A percentile compares a stretch with the other conserved stretches of the same genome.
Evolutionary conservation across 116 monocot species (phyloP).

Genomic region (Trichopus zeylanicus): DNA sequence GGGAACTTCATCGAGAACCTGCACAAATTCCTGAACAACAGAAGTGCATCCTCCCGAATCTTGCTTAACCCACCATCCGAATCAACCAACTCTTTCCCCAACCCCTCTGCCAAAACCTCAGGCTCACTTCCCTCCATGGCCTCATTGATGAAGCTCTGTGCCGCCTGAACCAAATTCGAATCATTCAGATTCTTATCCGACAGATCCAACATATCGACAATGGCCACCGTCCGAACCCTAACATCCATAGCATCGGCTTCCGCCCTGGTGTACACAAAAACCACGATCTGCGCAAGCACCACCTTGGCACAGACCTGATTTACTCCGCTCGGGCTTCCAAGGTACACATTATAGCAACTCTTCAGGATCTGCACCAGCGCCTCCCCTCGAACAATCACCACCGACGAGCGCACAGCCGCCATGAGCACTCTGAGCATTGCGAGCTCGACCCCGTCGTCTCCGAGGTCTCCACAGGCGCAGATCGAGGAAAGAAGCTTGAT

Average conservation of each 20-base stretch:
- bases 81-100: constrained; percentile 8
- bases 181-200: constrained; percentile 80
- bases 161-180: constrained; percentile 56
- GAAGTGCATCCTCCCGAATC: constrained; percentile 81
- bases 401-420: constrained; percentile 57
- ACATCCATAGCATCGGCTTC: constrained; percentile 53
- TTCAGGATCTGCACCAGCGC: constrained; percentile 61
- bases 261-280: constrained; percentile 60
- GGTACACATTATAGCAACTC: constrained; percentile 82
- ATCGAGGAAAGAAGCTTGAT: constrained; percentile 32
- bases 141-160: constrained; percentile 82
- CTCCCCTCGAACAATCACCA: constrained; percentile 47
- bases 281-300: constrained; percentile 61
- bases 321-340: constrained; percentile 58
- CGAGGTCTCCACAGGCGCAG: constrained; percentile 32
- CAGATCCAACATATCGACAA: constrained; percentile 79
- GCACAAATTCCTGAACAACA: constrained; percentile 84
- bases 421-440: constrained; percentile 52
- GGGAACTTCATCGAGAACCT: constrained; percentile 97
- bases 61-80: constrained; percentile 29
- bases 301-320: constrained; percentile 89
- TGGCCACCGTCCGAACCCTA: constrained; percentile 36
- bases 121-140: constrained; percentile 46
- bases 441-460: constrained; percentile 69
- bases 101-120: not conserved